Evolutionary conservation across 2,329 filamentous ascomycete genomes (phyloP), one percentile per base, ranked within the genome.

Genomic region (Nigrospora osmanthi): DNA sequence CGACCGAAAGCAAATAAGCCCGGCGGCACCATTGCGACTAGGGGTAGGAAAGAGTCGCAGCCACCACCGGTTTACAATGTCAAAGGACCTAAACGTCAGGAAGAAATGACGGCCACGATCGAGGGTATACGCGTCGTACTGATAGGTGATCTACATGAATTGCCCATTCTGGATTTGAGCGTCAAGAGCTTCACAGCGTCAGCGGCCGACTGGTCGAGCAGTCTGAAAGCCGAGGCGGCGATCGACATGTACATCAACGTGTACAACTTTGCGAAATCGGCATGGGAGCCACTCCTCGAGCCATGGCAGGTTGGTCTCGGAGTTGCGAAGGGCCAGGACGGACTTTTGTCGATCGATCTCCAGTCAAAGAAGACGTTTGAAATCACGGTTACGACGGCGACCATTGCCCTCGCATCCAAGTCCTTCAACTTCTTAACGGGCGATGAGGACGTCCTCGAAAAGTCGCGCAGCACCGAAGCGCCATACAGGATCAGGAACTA

Each of bases 191-290:
- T 97, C 58, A 86, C 81, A 6, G 78, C 91, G 3, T 81, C 85
- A 38, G 87, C 94, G 4, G 81, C 85, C 52, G 89, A 98, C 60
- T 99, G 93, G 93, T 91, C 91, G 1, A 84, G 83, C 6, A 85
- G 83, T 17, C 75, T 98, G 63, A 89, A 83, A 57, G 91, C 88
- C 0, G 89, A 96, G 59, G 87, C 89, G 0, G 85, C 81, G n/a
- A 83, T 98, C 40, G 89, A 96, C 50, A 89, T 91, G 52, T 95
- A 95, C 64, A 80, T 94, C 55, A 98, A 97, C 57, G 85, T 98
- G 23, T 98, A 95, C 73, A 98, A 98, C 65, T 98, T 98, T 67
- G 93, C 93, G 13, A 98, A 98, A 63, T 98, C 93, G 0, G 89
- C 89, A 4, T 98, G 93, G 93, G 93, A 98, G 63, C 93, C 93